These are phyloP conservation scores for Cutaneotrichosporon cyanovorans DNA, from an alignment of 1,284 basidiomycete species.

Conservation along the genomic window DNA sequence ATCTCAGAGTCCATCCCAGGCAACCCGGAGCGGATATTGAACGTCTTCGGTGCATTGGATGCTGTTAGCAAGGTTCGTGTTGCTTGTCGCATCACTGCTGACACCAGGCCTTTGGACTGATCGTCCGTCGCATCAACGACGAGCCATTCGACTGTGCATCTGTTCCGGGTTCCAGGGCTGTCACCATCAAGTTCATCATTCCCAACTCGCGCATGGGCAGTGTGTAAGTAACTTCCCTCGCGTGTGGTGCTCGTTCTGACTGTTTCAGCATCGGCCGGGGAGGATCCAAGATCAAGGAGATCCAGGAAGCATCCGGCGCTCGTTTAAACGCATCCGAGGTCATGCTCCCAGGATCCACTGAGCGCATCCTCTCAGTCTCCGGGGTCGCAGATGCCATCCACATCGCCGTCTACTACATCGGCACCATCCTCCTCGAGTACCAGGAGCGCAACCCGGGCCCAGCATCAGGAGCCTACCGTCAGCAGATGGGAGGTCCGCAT, in stretches of 20 bases:
- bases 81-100: background rate
- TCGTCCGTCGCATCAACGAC: slow-evolving; percentile 97
- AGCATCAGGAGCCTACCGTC: slow-evolving; percentile 38
- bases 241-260: background rate
- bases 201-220: slow-evolving; percentile 99
- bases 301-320: slow-evolving; percentile 96
- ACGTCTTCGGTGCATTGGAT: slow-evolving; percentile 93
- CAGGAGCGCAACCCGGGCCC: slow-evolving; percentile 59
- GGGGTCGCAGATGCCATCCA: slow-evolving; percentile 99
- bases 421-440: slow-evolving; percentile 91
- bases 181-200: slow-evolving; percentile 99
- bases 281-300: slow-evolving; percentile 98
- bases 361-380: slow-evolving; percentile 94
- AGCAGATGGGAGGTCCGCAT: slow-evolving; percentile 18
- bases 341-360: slow-evolving; percentile 97
- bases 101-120: slow-evolving; percentile 87
- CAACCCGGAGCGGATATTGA: slow-evolving; percentile 95
- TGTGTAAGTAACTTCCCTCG: slow-evolving; percentile 58
- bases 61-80: slow-evolving; percentile 85
- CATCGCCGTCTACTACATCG: slow-evolving; percentile 98
- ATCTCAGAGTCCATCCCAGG: slow-evolving; percentile 95
- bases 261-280: slow-evolving; percentile 74
- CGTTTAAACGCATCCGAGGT: slow-evolving; percentile 93
- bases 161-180: slow-evolving; percentile 92
- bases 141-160: slow-evolving; percentile 97